phyloP scores from a whole-genome alignment of 176 grass and related monocot species.

The Pontederia crassipes region DNA sequence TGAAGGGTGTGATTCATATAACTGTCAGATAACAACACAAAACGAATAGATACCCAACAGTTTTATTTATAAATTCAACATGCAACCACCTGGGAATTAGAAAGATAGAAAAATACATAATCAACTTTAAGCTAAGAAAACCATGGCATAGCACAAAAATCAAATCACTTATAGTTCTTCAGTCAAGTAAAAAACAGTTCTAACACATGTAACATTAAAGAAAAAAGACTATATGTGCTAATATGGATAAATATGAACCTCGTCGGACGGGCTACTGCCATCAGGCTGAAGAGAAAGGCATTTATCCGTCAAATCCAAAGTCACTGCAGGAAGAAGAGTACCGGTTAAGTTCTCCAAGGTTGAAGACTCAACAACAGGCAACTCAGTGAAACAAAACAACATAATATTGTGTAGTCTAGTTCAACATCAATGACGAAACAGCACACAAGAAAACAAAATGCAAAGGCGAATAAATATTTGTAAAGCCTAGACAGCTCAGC shows the following conservation, averaged over 20 bases:
- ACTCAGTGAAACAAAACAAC: neutral
- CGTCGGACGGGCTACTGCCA: conserved; percentile 47
- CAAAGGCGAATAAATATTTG: too few relatives aligned
- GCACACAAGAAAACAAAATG: too few relatives aligned
- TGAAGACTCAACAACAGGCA: neutral
- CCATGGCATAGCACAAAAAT: conserved; percentile 4
- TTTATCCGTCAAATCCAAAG: conserved; percentile 56
- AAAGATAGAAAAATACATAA: neutral
- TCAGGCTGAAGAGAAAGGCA: conserved; percentile 60
- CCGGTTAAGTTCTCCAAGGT: conserved; percentile 9
- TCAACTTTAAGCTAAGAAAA: neutral
- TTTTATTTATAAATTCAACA: neutral
- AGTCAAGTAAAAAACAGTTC: too few relatives aligned
- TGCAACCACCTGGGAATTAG: neutral
- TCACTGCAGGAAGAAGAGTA: conserved; percentile 43
- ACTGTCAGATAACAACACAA: conserved; percentile 1
- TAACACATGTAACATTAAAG: conserved; percentile 18
- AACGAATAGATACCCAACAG: neutral
- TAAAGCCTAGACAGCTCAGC: too few relatives aligned
- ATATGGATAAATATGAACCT: conserved; percentile 33
- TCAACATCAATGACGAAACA: too few relatives aligned
- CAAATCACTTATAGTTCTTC: neutral
- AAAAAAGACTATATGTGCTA: neutral
- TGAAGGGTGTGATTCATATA: conserved; percentile 27
- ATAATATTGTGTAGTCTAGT: too few relatives aligned